Evolutionary conservation across 2,329 filamentous ascomycete genomes (phyloP).

Genomic region (Diaporthe batatas): DNA sequence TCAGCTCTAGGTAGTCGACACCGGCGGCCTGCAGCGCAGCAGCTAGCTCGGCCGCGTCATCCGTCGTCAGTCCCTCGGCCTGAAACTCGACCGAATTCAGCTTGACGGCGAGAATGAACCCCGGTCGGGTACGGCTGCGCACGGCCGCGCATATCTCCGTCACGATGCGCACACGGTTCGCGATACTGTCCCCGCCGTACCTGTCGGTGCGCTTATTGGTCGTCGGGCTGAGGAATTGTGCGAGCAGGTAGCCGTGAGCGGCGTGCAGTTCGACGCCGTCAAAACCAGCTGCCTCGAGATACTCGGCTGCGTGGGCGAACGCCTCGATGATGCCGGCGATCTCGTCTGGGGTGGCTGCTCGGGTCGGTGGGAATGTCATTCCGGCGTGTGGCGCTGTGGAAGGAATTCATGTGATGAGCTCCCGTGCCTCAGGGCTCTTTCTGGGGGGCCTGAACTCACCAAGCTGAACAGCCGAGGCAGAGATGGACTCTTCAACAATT

Average conservation of each 20-base stretch:
- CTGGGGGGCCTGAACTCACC: slow-evolving; percentile 38
- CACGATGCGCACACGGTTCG: slow-evolving; percentile 61
- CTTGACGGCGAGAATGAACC: slow-evolving; percentile 66
- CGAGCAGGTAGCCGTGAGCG: slow-evolving; percentile 67
- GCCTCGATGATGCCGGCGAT: slow-evolving; percentile 69
- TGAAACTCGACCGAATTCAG: slow-evolving; percentile 70
- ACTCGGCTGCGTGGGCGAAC: slow-evolving; percentile 73
- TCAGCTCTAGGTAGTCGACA: slow-evolving; percentile 72
- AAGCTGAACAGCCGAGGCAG: slow-evolving; percentile 56
- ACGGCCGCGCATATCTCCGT: slow-evolving; percentile 56
- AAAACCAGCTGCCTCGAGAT: slow-evolving; percentile 72
- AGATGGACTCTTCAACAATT: slow-evolving; percentile 55
- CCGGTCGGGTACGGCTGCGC: slow-evolving; percentile 48
- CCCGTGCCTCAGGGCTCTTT: neutral
- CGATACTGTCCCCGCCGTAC: slow-evolving; percentile 60
- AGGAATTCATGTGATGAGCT: neutral
- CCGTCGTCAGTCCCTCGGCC: slow-evolving; percentile 63
- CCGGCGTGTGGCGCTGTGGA: slow-evolving; percentile 45
- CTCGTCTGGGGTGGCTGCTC: slow-evolving; percentile 65
- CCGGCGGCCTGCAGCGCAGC: slow-evolving; percentile 59
- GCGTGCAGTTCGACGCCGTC: slow-evolving; percentile 66
- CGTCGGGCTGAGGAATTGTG: slow-evolving; percentile 63
- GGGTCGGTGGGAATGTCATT: slow-evolving; percentile 60
- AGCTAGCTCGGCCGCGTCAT: slow-evolving; percentile 64
- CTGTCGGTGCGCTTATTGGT: slow-evolving; percentile 66